phyloP scores from a whole-genome alignment of 768 basidiomycete species.

The Tulasnella sp. region DNA sequence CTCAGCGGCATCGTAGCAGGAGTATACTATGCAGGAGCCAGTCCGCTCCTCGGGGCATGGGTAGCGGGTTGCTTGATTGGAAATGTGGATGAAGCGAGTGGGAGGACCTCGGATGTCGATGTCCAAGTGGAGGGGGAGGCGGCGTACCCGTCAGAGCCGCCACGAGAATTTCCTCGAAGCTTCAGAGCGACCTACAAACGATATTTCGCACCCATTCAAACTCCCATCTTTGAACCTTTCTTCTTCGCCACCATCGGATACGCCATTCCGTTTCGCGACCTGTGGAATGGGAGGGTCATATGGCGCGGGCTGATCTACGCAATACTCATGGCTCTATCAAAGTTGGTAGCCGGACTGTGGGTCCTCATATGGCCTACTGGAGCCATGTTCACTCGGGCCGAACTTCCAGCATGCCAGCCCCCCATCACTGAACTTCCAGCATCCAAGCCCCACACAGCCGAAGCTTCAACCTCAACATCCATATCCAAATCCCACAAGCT shows the following conservation, averaged over 20 bases:
- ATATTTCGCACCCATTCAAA: constrained; percentile 32
- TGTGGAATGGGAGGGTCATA: constrained; percentile 28
- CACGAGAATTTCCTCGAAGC: background rate
- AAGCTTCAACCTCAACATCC: background rate
- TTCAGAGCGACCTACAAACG: constrained; percentile 27
- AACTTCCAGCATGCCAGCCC: background rate
- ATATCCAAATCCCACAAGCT: too few species aligned
- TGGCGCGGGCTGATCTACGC: constrained; percentile 52
- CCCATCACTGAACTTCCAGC: background rate
- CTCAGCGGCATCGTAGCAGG: constrained; percentile 40
- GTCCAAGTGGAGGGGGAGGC: too few species aligned
- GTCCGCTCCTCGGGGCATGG: constrained; percentile 53
- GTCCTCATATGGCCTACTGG: constrained; percentile 21
- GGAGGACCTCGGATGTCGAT: background rate
- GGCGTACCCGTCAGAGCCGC: too few species aligned
- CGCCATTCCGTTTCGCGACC: constrained; percentile 41
- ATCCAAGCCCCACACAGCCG: background rate
- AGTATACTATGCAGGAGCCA: constrained; percentile 45
- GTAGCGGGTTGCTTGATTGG: constrained; percentile 43
- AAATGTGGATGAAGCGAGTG: constrained; percentile 23
- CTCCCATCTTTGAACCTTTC: constrained; percentile 43
- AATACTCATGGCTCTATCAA: constrained; percentile 46
- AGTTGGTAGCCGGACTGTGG: constrained; percentile 40
- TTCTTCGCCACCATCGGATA: constrained; percentile 59
- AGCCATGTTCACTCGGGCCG: background rate